These are phyloP conservation scores for Cladosporium sp. DNA, from an alignment of 2,329 filamentous ascomycete genomes.

Conservation along the genomic window DNA sequence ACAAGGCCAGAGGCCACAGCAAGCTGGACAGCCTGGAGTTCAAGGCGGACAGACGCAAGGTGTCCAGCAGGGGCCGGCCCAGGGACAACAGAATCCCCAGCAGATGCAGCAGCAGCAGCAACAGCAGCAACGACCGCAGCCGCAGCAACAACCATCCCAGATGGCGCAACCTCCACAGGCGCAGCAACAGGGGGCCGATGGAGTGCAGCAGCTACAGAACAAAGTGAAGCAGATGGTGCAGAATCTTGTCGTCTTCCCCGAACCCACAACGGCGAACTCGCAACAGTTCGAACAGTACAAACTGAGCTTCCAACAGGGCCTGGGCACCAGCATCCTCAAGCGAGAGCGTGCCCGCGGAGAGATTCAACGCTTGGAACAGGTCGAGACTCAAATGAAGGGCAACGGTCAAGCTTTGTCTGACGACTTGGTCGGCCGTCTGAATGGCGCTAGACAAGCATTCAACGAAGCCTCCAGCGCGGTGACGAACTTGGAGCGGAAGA, in stretches of 20 bases:
- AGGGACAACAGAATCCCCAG: constrained; percentile 17
- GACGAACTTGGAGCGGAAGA: constrained; percentile 10
- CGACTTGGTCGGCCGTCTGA: background rate
- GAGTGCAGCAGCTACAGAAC: constrained; percentile 12
- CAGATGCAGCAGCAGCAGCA: constrained; percentile 14
- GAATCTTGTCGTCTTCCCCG: constrained; percentile 16
- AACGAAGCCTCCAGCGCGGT: background rate
- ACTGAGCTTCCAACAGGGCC: constrained; percentile 4
- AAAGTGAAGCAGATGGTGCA: constrained; percentile 16
- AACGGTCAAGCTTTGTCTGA: background rate
- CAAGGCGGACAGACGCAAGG: constrained; percentile 8
- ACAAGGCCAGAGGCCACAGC: constrained; percentile 19
- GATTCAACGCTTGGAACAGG: background rate
- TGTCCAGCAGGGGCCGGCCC: constrained; percentile 5
- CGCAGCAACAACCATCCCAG: constrained; percentile 12
- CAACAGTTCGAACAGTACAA: constrained; percentile 17
- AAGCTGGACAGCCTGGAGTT: background rate
- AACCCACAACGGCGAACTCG: constrained; percentile 12
- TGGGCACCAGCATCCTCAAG: constrained; percentile 8
- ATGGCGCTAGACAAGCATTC: background rate
- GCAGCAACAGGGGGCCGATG: constrained; percentile 22
- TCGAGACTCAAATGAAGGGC: constrained; percentile 6
- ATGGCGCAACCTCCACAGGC: constrained; percentile 14
- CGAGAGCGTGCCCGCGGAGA: constrained; percentile 8
- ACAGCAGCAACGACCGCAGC: background rate